phyloP scores from a whole-genome alignment of 805 yeast genomes.

The Wickerhamomyces kurtzmanii region DNA sequence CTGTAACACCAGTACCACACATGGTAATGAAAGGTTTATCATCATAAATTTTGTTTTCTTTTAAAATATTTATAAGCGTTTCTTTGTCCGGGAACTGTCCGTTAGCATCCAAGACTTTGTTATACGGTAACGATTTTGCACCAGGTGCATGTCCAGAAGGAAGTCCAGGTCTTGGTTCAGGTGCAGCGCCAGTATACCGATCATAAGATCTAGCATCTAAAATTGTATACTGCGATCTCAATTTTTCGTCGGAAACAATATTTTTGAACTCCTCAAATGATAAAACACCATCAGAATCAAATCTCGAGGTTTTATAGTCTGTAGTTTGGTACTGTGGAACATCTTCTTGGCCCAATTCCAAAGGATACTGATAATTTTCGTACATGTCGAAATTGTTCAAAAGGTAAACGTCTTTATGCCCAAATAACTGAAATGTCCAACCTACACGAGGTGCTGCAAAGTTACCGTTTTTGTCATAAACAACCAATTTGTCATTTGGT shows the following conservation, averaged over 20 bases:
- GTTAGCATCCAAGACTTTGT: slow-evolving; percentile 41
- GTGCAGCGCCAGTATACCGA: slow-evolving; percentile 69
- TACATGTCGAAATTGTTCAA: slow-evolving; percentile 62
- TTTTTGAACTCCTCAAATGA: slow-evolving; percentile 56
- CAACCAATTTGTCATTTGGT: slow-evolving; percentile 51
- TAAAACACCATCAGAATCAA: slow-evolving; percentile 41
- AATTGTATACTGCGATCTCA: slow-evolving; percentile 37
- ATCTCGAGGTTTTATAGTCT: slow-evolving; percentile 24
- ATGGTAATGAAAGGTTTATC: slow-evolving; percentile 67
- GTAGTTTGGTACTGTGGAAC: slow-evolving; percentile 13
- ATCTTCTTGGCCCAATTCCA: slow-evolving; percentile 24
- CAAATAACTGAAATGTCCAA: slow-evolving; percentile 79
- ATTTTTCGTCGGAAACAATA: slow-evolving; percentile 39
- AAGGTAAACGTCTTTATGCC: slow-evolving; percentile 60
- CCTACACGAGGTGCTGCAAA: slow-evolving; percentile 88
- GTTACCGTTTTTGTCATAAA: slow-evolving; percentile 79
- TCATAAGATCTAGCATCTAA: slow-evolving; percentile 77
- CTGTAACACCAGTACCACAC: slow-evolving; percentile 98
- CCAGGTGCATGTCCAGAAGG: slow-evolving; percentile 88
- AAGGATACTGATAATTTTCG: slow-evolving; percentile 31
- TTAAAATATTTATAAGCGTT: slow-evolving; percentile 38
- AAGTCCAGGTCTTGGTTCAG: slow-evolving; percentile 86
- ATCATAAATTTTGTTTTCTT: slow-evolving; percentile 22
- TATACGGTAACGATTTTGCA: slow-evolving; percentile 68
- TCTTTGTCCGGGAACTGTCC: slow-evolving; percentile 35